Base-by-base conservation (phyloP, 2,329 filamentous ascomycete genomes). In the Aspergillus hortae region DNA sequence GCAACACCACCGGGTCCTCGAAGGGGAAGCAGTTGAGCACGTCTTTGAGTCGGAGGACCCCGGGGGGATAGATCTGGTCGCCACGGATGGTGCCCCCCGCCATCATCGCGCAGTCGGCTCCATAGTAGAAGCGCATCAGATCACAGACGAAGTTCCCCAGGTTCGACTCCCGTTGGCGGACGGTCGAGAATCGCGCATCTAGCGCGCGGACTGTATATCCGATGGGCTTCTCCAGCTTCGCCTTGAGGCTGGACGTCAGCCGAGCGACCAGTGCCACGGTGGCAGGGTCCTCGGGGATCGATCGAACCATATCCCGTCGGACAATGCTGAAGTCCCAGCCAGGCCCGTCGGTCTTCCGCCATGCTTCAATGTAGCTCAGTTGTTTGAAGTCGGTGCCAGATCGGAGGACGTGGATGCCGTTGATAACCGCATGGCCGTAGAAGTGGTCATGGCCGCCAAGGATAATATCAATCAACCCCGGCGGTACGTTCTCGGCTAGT, bases 371-470 rank as follows among this genome's bases (percentile, higher is more conserved):
- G 65, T 95, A 95, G 66, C 89, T 94, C 32, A 96, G 76, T 67
- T 96, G 89, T 72, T 94, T 95, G 74, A 96, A 96, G 68, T 96
- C 92, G 15, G 86, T 90, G 0, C 92, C 91, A 0, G 89, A 95
- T 1, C 92, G 83, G n/a, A 96, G 76, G 2, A 95, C 83, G 63
- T 96, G 91, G 0, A 84, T 89, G 7, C 86, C 87, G 55, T 92
- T 91, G 68, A 94, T 80, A 50, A 91, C 65, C 49, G 79, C 82
- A 71, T 96, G 90, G 14, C 80, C 80, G 67, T 96, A 96, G 71
- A 87, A 94, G 67, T 96, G 92, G 62, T 96, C 92, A 64, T 96
- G 91, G 0, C 91, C 91, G 45, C 91, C 90, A 0, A 96, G 79
- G 42, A 96, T 88, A 33, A 96, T 83, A 67, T 96, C 92, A 17